Conservation (phyloP, 257 asterid species). For the Solanum boliviense region DNA sequence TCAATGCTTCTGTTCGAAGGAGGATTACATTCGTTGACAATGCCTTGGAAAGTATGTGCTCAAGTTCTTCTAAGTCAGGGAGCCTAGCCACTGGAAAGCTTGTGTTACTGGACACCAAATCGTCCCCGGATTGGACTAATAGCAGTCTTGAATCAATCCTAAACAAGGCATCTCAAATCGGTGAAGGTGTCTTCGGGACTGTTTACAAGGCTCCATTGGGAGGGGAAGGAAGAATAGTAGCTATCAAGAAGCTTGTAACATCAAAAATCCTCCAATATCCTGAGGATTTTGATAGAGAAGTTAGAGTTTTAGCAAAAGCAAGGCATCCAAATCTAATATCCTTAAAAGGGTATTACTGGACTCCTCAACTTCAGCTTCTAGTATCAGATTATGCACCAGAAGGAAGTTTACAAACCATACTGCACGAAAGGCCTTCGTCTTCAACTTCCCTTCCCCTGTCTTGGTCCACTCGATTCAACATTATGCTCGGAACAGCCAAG, state of each 20-base stretch:
- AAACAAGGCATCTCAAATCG: constrained; percentile 58
- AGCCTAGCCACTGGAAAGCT: constrained; percentile 54
- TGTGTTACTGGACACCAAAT: constrained; percentile 46
- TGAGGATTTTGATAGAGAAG: constrained; percentile 81
- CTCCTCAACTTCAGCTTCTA: constrained; percentile 70
- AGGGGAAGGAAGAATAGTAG: constrained; percentile 37
- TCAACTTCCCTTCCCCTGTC: constrained; percentile 24
- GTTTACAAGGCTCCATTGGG: constrained; percentile 60
- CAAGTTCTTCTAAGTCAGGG: constrained; percentile 66
- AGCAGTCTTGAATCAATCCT: constrained; percentile 39
- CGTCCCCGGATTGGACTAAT: constrained; percentile 32
- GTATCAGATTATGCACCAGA: constrained; percentile 55
- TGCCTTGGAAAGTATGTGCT: constrained; percentile 81
- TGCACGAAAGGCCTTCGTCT: constrained; percentile 31
- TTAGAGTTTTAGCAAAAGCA: constrained; percentile 62
- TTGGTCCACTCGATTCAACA: constrained; percentile 64
- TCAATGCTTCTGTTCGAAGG: constrained; percentile 68
- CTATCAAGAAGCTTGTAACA: constrained; percentile 63
- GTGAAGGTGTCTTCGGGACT: constrained; percentile 78
- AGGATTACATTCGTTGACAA: constrained; percentile 45
- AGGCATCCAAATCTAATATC: constrained; percentile 61
- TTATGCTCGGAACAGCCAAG: constrained; percentile 70
- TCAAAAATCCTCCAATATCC: constrained; percentile 48
- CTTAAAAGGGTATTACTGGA: constrained; percentile 81
- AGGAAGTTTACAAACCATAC: constrained; percentile 59